phyloP scores from a whole-genome alignment of 495 filamentous ascomycete species.

The Pseudoneurospora amorphoporcata region DNA sequence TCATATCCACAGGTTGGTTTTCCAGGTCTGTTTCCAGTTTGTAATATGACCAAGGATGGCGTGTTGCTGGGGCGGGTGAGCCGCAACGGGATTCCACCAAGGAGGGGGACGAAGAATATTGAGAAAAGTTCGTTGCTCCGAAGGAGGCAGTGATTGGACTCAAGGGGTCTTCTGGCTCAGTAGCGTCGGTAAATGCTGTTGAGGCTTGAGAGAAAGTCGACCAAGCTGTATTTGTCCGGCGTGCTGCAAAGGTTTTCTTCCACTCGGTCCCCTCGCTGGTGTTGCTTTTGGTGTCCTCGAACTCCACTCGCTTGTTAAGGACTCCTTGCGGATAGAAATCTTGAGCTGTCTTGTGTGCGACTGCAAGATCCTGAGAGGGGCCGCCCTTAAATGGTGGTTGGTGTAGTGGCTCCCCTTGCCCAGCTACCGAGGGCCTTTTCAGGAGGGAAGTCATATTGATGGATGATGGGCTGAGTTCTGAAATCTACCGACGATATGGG shows the following conservation, averaged over 20 bases:
- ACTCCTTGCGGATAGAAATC: not conserved
- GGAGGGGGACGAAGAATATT: not conserved
- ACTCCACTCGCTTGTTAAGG: not conserved
- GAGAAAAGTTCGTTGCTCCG: not conserved
- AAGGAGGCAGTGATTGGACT: not conserved
- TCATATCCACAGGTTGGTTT: not conserved
- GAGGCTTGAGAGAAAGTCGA: conserved; percentile 6
- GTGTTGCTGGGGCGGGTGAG: not conserved
- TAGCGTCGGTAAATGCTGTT: conserved; percentile 7
- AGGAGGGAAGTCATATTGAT: not conserved
- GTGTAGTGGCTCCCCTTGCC: not conserved
- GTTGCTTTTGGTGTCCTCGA: not conserved
- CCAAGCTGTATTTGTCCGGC: conserved; percentile 8
- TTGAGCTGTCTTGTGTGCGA: conserved; percentile 1
- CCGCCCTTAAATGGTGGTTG: not conserved
- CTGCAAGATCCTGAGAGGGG: not conserved
- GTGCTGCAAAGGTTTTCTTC: not conserved
- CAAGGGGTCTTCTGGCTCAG: conserved; percentile 10
- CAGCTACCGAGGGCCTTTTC: not conserved
- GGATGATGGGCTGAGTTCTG: not conserved
- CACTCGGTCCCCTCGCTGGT: not conserved
- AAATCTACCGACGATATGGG: not conserved
- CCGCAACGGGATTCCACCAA: not conserved
- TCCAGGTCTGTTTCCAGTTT: not conserved
- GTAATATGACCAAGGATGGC: not conserved